Evolutionary conservation across 331 rosid genomes (phyloP), one percentile per base, ranked within the genome.

Genomic region (Arachis monticola): DNA sequence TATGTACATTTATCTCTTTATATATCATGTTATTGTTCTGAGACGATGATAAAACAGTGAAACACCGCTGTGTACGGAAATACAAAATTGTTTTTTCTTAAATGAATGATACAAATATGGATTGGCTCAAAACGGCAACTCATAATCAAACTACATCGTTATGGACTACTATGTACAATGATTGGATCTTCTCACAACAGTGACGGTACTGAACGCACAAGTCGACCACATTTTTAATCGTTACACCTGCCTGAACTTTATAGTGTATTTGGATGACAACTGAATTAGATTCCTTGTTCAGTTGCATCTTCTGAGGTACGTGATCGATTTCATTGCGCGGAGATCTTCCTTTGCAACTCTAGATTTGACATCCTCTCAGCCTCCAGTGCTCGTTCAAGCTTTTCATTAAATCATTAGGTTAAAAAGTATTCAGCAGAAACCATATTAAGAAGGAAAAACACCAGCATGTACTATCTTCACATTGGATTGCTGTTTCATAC

Each of bases 371-470:
- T 83, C 52, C 91, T 77, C 83, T 95, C 97, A 0, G 80, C 83
- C 81, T 95, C 99, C 70, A 95, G 30, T 46, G 99, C 99, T 81
- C 97, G 87, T 83, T 95, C 99, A 72, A 95, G 99, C 99, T 95
- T 0, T 92, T 62, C 48, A 71, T 64, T 7, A 57, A 38, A 67
- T 51, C 32, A 67, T 13, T 60, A 72, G 10, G 51, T 22, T 5
- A 67, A 3, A 64, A 10, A 52, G 47, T 30, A 69, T 82, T 40
- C 77, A 31, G 3, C 22, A 51, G 17, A 38, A 71, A 4, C 11
- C 44, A 17, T 14, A 5, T 68, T 7, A 44, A 64, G 72, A 69
- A 31, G 8, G 27, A 44, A 8, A 67, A 1, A 47, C 10, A 10
- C 2, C 53, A 48, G 41, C 58, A 73, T 8, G 51, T 56, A 27